A percentile compares a stretch with the other conserved stretches of the same genome.
Conservation (phyloP, 2,329 filamentous ascomycete genomes). For the Ophiostoma quercus region DNA sequence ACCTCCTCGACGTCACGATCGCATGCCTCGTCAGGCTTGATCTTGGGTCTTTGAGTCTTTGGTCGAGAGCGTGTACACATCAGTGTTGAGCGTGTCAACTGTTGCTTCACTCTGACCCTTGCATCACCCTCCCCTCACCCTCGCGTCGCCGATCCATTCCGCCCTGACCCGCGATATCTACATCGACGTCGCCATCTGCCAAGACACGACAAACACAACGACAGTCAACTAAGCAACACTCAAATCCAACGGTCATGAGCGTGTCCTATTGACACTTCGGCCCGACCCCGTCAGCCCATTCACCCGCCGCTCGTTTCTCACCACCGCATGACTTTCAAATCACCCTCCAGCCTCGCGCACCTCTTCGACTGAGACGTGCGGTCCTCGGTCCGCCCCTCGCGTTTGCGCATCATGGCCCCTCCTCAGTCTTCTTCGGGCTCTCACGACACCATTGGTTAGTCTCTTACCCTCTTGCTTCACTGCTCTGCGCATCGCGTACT, state of each 20-base stretch:
- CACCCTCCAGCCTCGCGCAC: neutral
- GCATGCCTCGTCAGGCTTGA: neutral
- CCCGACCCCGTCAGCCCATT: neutral
- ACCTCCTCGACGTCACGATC: conserved; percentile 31
- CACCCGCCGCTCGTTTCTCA: neutral
- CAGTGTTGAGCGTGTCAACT: neutral
- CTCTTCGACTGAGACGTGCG: conserved; percentile 4
- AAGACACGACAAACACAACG: neutral
- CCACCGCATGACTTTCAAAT: neutral
- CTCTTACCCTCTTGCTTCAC: neutral
- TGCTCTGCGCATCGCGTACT: neutral
- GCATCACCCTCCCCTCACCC: neutral
- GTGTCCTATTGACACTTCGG: neutral
- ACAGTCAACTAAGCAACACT: neutral
- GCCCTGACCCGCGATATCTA: neutral
- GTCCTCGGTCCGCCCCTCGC: neutral
- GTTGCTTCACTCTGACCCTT: neutral
- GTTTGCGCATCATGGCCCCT: conserved; percentile 10
- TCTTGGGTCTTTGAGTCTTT: neutral
- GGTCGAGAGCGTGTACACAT: neutral
- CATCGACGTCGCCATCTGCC: neutral
- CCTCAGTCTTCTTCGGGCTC: neutral
- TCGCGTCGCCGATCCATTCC: neutral
- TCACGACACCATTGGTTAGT: conserved; percentile 4
- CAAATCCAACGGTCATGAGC: neutral